Conservation (phyloP, 495 filamentous ascomycete genomes). For the Aspergillus biplanus region DNA sequence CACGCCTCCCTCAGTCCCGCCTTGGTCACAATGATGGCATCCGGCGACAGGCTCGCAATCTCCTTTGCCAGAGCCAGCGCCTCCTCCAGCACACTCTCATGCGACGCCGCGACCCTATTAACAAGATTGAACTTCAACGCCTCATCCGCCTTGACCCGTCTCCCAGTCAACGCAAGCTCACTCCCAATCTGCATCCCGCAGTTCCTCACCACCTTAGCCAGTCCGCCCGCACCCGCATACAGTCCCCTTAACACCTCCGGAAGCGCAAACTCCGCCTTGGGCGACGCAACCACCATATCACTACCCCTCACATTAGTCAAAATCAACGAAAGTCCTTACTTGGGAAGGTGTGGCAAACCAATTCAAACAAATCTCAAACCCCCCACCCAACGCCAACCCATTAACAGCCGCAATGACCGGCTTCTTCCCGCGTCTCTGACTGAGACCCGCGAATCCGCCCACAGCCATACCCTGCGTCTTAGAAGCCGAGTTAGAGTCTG, state of each 20-base stretch:
- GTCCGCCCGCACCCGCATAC: constrained; percentile 65
- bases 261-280: constrained; percentile 57
- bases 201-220: constrained; percentile 63
- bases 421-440: constrained; percentile 34
- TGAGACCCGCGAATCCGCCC: constrained; percentile 31
- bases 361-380: constrained; percentile 69
- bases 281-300: constrained; percentile 64
- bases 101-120: constrained; percentile 58
- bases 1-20: constrained; percentile 66
- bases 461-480: constrained; percentile 6
- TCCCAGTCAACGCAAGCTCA: constrained; percentile 68
- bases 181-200: constrained; percentile 65
- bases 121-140: constrained; percentile 64
- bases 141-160: constrained; percentile 54
- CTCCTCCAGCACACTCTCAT: constrained; percentile 44
- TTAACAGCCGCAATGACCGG: constrained; percentile 76
- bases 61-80: constrained; percentile 26
- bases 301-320: too few relatives aligned
- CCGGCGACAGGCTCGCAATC: constrained; percentile 58
- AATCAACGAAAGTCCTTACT: too few relatives aligned
- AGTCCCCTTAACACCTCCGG: constrained; percentile 69
- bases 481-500: not conserved
- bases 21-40: constrained; percentile 66
- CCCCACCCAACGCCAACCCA: constrained; percentile 69
- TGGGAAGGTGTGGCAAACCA: too few relatives aligned